Percentiles rank a stretch among this genome's conserved stretches.
Evolutionary conservation across 2,329 filamentous ascomycete genomes (phyloP).

Genomic region (Xylaria polymorpha): DNA sequence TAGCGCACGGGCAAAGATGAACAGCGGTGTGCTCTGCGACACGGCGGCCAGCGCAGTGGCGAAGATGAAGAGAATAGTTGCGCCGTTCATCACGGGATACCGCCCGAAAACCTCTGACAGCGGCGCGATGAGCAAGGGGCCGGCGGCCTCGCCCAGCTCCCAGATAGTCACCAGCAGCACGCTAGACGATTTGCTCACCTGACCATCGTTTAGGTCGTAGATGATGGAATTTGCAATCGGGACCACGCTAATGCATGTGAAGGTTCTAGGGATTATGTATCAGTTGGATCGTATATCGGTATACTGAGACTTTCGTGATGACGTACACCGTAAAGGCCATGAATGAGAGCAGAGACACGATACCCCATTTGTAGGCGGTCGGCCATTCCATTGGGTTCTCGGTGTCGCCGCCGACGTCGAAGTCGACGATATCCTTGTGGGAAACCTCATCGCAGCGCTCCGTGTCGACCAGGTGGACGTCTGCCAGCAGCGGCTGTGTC

Average conservation of each 20-base stretch:
- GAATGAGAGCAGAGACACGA: slow-evolving; percentile 64
- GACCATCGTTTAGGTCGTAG: slow-evolving; percentile 56
- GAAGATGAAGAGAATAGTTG: slow-evolving; percentile 63
- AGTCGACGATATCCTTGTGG: slow-evolving; percentile 55
- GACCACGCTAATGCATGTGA: slow-evolving; percentile 62
- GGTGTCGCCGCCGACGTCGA: slow-evolving; percentile 58
- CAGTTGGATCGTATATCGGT: not conserved
- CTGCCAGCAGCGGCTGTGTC: slow-evolving; percentile 50
- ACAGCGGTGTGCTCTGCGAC: slow-evolving; percentile 57
- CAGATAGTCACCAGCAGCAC: slow-evolving; percentile 77
- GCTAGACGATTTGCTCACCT: slow-evolving; percentile 58
- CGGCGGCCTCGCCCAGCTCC: slow-evolving; percentile 73
- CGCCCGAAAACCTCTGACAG: slow-evolving; percentile 71
- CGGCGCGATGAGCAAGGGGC: slow-evolving; percentile 70
- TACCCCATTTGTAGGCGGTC: slow-evolving; percentile 61
- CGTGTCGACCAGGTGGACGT: slow-evolving; percentile 40
- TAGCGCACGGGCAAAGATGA: slow-evolving; percentile 66
- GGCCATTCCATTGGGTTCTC: slow-evolving; percentile 68
- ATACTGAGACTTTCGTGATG: not conserved
- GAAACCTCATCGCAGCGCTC: slow-evolving; percentile 39
- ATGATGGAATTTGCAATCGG: slow-evolving; percentile 65
- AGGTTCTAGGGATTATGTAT: slow-evolving; percentile 56
- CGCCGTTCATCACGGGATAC: slow-evolving; percentile 64
- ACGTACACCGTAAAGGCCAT: slow-evolving; percentile 68
- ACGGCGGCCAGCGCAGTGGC: slow-evolving; percentile 62